Conservation (phyloP, 805 yeast species). For the Metschnikowia lunata region DNA sequence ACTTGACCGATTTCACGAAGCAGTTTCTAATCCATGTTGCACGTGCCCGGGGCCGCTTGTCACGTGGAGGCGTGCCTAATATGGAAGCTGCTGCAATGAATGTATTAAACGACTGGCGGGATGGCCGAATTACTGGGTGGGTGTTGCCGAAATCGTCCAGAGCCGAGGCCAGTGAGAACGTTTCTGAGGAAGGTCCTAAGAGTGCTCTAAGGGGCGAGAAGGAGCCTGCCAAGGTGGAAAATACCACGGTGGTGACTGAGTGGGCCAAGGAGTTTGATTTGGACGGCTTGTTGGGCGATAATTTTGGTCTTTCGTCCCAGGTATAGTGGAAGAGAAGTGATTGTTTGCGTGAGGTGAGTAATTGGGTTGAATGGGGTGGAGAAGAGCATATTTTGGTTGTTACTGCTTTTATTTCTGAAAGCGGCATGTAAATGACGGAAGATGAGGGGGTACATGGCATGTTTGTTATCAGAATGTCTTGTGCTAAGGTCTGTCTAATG, state of each 20-base stretch:
- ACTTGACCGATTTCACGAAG: conserved; percentile 74
- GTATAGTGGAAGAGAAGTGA: too few relatives aligned
- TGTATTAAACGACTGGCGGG: conserved; percentile 93
- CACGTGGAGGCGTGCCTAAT: conserved; percentile 91
- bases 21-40: conserved; percentile 90
- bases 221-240: conserved; percentile 50
- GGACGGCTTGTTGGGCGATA: conserved; percentile 65
- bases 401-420: too few relatives aligned
- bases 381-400: too few relatives aligned
- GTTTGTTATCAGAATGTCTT: too few relatives aligned
- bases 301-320: conserved; percentile 29
- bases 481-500: too few relatives aligned
- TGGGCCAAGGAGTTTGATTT: conserved; percentile 96
- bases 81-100: conserved; percentile 77
- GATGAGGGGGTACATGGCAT: too few relatives aligned
- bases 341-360: too few relatives aligned
- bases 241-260: conserved; percentile 74
- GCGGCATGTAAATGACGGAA: too few relatives aligned
- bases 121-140: conserved; percentile 93
- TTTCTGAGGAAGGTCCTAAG: conserved; percentile 31
- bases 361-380: too few relatives aligned
- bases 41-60: conserved; percentile 85
- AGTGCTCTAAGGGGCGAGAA: conserved; percentile 39
- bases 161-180: conserved; percentile 25
- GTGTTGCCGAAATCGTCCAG: conserved; percentile 61